Evolutionary conservation across 148 eudicot genomes (phyloP).

Genomic region (Silene uniflora): DNA sequence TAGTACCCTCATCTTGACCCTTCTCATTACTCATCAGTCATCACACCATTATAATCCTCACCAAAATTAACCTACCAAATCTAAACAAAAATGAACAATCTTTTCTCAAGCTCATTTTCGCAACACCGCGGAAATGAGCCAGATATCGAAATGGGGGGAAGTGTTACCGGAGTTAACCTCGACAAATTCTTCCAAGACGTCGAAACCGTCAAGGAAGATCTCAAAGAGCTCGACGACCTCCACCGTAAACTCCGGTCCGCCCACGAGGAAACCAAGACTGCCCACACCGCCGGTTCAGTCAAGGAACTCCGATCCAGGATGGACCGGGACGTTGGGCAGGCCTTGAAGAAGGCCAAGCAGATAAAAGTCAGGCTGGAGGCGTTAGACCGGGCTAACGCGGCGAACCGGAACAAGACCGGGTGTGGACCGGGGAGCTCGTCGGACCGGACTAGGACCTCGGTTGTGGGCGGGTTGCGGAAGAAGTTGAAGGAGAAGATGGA

Average conservation of each 20-base stretch:
- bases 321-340: conserved; percentile 41
- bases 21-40: background rate
- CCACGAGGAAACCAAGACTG: conserved; percentile 43
- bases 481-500: conserved; percentile 48
- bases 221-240: conserved; percentile 32
- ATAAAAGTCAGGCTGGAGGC: conserved; percentile 46
- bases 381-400: conserved; percentile 43
- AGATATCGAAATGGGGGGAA: conserved; percentile 23
- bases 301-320: conserved; percentile 42
- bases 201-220: conserved; percentile 39
- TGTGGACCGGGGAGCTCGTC: conserved; percentile 52
- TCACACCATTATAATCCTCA: conserved; percentile 2
- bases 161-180: conserved; percentile 32
- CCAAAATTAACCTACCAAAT: background rate
- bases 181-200: conserved; percentile 56
- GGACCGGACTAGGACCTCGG: conserved; percentile 42
- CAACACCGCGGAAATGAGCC: conserved; percentile 20
- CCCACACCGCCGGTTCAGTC: conserved; percentile 42
- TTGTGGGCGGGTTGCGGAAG: conserved; percentile 43
- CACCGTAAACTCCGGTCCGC: conserved; percentile 26
- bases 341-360: conserved; percentile 45
- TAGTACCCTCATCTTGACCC: background rate
- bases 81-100: conserved; percentile 38
- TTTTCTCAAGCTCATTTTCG: conserved; percentile 46
- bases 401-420: conserved; percentile 31